Conservation (phyloP, 2,329 filamentous ascomycete genomes). For the Exophiala aquamarina region DNA sequence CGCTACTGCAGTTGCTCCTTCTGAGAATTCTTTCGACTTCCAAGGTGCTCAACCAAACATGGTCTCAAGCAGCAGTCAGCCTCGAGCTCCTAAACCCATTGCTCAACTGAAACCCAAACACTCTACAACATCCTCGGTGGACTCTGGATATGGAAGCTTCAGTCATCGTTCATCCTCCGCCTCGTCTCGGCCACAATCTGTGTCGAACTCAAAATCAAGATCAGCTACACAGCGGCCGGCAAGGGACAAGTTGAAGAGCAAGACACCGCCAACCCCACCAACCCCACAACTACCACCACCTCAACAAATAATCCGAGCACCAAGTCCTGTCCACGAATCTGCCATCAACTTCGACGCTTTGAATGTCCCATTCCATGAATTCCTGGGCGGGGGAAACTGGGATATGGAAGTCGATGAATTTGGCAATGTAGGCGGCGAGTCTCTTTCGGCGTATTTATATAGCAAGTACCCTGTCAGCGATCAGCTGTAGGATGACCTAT, state of each 20-base stretch:
- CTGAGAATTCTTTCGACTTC: no score
- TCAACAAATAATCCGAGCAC: background rate
- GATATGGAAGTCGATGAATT: slow-evolving; percentile 15
- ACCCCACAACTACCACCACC: no score
- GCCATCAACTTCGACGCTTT: slow-evolving; percentile 20
- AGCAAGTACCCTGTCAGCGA: no score
- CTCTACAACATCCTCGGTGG: slow-evolving; percentile 19
- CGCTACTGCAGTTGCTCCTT: no score
- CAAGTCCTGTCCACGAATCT: slow-evolving; percentile 16
- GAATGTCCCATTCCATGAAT: slow-evolving; percentile 15
- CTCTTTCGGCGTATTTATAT: slow-evolving; percentile 1
- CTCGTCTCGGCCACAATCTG: background rate
- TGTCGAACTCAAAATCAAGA: slow-evolving; percentile 1
- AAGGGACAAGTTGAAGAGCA: slow-evolving; percentile 13
- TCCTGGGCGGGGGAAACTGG: slow-evolving; percentile 6
- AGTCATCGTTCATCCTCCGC: slow-evolving; percentile 10
- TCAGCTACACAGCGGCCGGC: background rate
- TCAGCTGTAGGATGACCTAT: no score
- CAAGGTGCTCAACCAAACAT: no score
- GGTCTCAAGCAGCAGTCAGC: no score
- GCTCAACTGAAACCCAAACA: slow-evolving; percentile 16
- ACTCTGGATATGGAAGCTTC: slow-evolving; percentile 23
- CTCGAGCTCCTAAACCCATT: background rate
- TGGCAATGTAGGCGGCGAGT: slow-evolving; percentile 9
- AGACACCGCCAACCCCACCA: background rate